Conservation (phyloP, 345 rosid species). For the Leavenworthia alabamica region DNA sequence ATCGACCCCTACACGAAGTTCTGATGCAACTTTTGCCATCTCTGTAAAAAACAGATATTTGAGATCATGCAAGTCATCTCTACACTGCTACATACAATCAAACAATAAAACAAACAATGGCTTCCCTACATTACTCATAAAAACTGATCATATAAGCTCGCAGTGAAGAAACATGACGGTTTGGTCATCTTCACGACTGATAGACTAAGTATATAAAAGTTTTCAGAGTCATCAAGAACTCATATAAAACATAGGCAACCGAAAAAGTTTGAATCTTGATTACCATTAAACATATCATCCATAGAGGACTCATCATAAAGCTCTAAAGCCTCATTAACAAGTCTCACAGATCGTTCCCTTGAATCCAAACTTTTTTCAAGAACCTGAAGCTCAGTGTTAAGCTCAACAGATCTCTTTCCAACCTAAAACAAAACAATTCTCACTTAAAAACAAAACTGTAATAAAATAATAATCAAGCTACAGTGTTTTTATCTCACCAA, state of each 20-base stretch:
- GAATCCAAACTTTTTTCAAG: slow-evolving; percentile 50
- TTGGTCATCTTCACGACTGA: background rate
- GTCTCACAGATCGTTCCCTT: slow-evolving; percentile 39
- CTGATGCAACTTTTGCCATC: slow-evolving; percentile 49
- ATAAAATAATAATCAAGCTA: background rate
- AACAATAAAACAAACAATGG: background rate
- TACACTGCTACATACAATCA: background rate
- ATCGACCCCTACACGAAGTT: slow-evolving; percentile 45
- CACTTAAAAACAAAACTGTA: background rate
- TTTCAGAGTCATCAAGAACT: background rate
- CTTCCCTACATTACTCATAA: background rate
- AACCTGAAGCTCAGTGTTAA: slow-evolving; percentile 50
- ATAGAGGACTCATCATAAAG: slow-evolving; percentile 40
- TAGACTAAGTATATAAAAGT: background rate
- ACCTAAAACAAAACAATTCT: slow-evolving; percentile 31
- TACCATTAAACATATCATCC: slow-evolving; percentile 59
- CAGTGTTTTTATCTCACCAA: slow-evolving; percentile 39
- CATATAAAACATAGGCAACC: background rate
- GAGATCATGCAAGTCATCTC: background rate
- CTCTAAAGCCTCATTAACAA: slow-evolving; percentile 47
- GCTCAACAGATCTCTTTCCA: slow-evolving; percentile 53
- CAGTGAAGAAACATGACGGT: background rate
- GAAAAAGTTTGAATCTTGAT: slow-evolving; percentile 1
- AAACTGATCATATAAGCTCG: background rate
- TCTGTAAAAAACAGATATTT: slow-evolving; percentile 37